phyloP scores from a whole-genome alignment of 129 eudicot genomes.

The Mikania micrantha region DNA sequence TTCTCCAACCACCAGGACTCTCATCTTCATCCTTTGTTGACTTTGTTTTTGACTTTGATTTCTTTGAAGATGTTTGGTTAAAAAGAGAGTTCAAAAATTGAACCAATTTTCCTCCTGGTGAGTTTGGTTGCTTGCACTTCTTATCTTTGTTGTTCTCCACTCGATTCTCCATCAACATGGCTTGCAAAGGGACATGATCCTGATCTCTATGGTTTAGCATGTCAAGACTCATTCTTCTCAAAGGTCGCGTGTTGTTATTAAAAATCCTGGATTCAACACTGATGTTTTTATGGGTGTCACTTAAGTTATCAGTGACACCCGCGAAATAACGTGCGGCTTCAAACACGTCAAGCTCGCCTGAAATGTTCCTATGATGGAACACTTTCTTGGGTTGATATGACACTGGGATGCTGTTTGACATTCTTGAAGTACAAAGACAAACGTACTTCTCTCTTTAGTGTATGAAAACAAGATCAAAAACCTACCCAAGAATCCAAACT shows the following conservation, averaged over 20 bases:
- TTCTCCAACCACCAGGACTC: slow-evolving; percentile 47
- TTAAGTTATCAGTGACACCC: slow-evolving; percentile 30
- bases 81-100: slow-evolving; percentile 78
- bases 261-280: neutral
- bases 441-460: neutral
- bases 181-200: slow-evolving; percentile 32
- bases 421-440: slow-evolving; percentile 11
- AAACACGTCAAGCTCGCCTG: slow-evolving; percentile 88
- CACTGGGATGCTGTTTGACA: slow-evolving; percentile 24
- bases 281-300: slow-evolving; percentile 1
- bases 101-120: slow-evolving; percentile 87
- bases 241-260: slow-evolving; percentile 19
- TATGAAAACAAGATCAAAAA: slow-evolving; percentile 12
- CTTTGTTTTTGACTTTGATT: slow-evolving; percentile 52
- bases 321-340: slow-evolving; percentile 83
- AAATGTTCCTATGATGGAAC: slow-evolving; percentile 40
- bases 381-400: slow-evolving; percentile 33
- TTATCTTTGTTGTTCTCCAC: slow-evolving; percentile 46
- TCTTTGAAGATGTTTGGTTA: slow-evolving; percentile 53
- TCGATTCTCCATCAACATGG: slow-evolving; percentile 32
- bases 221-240: slow-evolving; percentile 69
- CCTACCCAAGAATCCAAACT: slow-evolving; percentile 13
- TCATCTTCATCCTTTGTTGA: slow-evolving; percentile 60
- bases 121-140: slow-evolving; percentile 73
- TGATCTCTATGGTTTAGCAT: slow-evolving; percentile 38